Evolutionary conservation across 1,139 yeast genomes (phyloP).

Genomic region (Yamadazyma spencermartinsiae): DNA sequence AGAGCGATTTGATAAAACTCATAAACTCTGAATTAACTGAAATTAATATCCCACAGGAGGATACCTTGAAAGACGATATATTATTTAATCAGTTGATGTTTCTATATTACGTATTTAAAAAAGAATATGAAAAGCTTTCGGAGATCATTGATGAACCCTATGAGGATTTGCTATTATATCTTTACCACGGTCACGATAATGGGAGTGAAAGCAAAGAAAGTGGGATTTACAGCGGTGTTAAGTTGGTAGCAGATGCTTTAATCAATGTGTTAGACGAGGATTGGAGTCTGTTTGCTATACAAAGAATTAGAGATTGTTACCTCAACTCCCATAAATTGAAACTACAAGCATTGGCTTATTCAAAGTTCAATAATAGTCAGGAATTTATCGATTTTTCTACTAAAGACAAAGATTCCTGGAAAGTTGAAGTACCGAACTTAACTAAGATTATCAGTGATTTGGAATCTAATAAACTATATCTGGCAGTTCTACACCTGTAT

Average conservation of each 20-base stretch:
- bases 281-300: constrained; percentile 10
- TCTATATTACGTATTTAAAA: constrained; percentile 10
- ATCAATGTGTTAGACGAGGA: constrained; percentile 8
- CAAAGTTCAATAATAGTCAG: constrained; percentile 7
- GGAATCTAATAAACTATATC: constrained; percentile 7
- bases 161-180: constrained; percentile 1
- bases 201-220: constrained; percentile 2
- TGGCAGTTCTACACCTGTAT: constrained; percentile 15
- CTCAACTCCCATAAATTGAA: constrained; percentile 8
- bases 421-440: constrained; percentile 6
- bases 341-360: constrained; percentile 14
- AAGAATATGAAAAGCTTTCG: constrained; percentile 7
- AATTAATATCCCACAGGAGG: background rate
- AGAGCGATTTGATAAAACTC: background rate
- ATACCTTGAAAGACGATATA: constrained; percentile 4
- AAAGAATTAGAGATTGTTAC: constrained; percentile 10
- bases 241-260: constrained; percentile 8
- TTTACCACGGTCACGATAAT: background rate
- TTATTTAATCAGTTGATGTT: constrained; percentile 13
- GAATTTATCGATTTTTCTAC: constrained; percentile 15
- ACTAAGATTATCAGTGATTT: constrained; percentile 8
- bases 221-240: constrained; percentile 8
- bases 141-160: constrained; percentile 1
- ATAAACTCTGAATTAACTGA: constrained; percentile 2
- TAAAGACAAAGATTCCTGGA: constrained; percentile 17